Percentiles rank a stretch among this genome's conserved stretches.
These are phyloP conservation scores for Dentipellis fragilis DNA, from an alignment of 768 basidiomycete genomes.

Conservation along the genomic window DNA sequence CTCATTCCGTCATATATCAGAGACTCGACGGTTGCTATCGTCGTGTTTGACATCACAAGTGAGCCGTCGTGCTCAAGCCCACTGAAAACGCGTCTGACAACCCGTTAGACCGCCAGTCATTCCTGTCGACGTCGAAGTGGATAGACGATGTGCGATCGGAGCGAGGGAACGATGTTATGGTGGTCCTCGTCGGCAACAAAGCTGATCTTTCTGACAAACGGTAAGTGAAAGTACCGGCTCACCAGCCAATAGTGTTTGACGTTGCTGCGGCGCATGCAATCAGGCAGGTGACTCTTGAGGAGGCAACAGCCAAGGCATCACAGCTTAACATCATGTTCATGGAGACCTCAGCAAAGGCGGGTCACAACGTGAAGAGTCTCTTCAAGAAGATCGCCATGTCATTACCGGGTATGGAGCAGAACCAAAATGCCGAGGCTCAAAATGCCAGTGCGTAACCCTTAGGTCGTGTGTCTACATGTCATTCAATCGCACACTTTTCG, in stretches of 20 bases:
- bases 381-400: constrained; percentile 99
- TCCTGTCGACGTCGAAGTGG: constrained; percentile 97
- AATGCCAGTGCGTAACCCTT: constrained; percentile 31
- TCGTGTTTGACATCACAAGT: constrained; percentile 99
- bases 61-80: constrained; percentile 21
- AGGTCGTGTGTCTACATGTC: neutral
- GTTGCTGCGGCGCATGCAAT: neutral
- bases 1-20: constrained; percentile 98
- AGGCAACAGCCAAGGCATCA: constrained; percentile 85
- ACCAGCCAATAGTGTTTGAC: neutral
- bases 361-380: constrained; percentile 96
- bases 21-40: constrained; percentile 97
- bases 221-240: constrained; percentile 33
- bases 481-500: neutral
- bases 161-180: constrained; percentile 94
- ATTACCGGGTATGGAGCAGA: constrained; percentile 88
- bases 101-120: constrained; percentile 85
- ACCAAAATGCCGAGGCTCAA: constrained; percentile 35
- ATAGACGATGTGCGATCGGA: constrained; percentile 98
- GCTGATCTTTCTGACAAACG: constrained; percentile 98
- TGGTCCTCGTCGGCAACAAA: constrained; percentile 97
- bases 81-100: neutral
- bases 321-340: constrained; percentile 96
- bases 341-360: constrained; percentile 98
- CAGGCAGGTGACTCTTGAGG: constrained; percentile 98